These are phyloP conservation scores for Astraeus odoratus DNA, from an alignment of 768 basidiomycete genomes.

Conservation along the genomic window DNA sequence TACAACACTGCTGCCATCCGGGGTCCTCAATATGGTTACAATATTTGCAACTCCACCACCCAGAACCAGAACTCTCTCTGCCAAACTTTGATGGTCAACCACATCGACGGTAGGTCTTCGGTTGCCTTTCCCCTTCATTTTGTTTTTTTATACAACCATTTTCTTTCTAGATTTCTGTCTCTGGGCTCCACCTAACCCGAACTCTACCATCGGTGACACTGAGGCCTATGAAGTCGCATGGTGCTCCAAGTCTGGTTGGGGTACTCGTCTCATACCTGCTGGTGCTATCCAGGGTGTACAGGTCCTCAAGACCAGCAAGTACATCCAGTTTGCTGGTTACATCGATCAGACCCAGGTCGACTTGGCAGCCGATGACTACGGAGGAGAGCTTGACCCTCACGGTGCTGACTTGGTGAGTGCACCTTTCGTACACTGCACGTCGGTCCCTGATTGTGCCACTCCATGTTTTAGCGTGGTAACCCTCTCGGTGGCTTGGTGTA, in stretches of 20 bases:
- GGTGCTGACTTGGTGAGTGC: constrained; percentile 54
- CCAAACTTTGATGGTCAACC: constrained; percentile 65
- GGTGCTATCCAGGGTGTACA: constrained; percentile 63
- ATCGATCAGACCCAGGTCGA: constrained; percentile 59
- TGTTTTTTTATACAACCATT: constrained; percentile 15
- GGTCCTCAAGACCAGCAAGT: constrained; percentile 49
- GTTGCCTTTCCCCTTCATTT: neutral
- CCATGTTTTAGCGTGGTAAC: constrained; percentile 56
- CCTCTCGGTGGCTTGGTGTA: constrained; percentile 68
- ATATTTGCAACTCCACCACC: constrained; percentile 63
- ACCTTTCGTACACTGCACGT: constrained; percentile 10
- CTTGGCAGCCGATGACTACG: constrained; percentile 45
- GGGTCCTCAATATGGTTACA: constrained; percentile 59
- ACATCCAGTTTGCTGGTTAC: constrained; percentile 54
- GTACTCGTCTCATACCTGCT: constrained; percentile 62
- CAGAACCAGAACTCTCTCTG: constrained; percentile 55
- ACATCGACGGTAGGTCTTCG: constrained; percentile 28
- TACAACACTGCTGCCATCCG: constrained; percentile 35
- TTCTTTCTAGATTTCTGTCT: constrained; percentile 58
- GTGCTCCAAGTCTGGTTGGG: constrained; percentile 60
- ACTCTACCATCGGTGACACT: constrained; percentile 52
- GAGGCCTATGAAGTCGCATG: constrained; percentile 69
- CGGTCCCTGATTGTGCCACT: constrained; percentile 6
- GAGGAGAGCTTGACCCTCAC: constrained; percentile 75
- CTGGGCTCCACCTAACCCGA: constrained; percentile 47